Evolutionary conservation across 495 filamentous ascomycete species (phyloP).

Genomic region (Penicillium desertorum): DNA sequence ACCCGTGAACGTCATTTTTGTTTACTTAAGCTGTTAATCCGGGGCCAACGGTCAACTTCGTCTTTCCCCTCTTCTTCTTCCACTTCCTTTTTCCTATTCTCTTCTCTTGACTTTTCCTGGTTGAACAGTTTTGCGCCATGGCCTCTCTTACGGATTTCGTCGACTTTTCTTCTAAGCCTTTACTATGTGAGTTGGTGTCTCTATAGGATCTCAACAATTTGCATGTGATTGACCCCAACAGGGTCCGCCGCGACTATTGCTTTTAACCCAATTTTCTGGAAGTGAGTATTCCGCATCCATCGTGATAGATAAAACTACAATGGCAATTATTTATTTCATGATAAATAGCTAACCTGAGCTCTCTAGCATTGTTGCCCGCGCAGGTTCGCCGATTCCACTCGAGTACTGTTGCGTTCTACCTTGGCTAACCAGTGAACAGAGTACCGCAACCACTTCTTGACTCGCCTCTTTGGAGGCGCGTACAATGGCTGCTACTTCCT

Average conservation of each 20-base stretch:
- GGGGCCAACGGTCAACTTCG: constrained; percentile 1
- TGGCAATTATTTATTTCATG: not conserved
- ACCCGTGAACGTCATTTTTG: constrained; percentile 27
- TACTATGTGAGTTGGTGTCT: constrained; percentile 40
- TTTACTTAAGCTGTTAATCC: constrained; percentile 32
- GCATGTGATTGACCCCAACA: constrained; percentile 42
- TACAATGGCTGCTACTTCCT: constrained; percentile 87
- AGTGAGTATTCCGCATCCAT: constrained; percentile 37
- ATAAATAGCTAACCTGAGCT: constrained; percentile 2
- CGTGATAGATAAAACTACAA: not conserved
- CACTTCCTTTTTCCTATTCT: constrained; percentile 14
- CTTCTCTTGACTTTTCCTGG: constrained; percentile 14
- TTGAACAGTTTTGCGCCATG: constrained; percentile 29
- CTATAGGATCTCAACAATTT: constrained; percentile 24
- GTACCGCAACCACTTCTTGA: constrained; percentile 86
- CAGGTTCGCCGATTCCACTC: constrained; percentile 36
- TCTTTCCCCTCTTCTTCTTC: constrained; percentile 4
- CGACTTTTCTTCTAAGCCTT: constrained; percentile 45
- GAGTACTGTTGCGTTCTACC: constrained; percentile 4
- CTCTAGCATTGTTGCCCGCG: constrained; percentile 47
- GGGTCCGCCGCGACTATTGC: constrained; percentile 51
- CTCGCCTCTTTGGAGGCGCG: constrained; percentile 80
- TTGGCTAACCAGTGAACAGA: constrained; percentile 53
- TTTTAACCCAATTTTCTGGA: constrained; percentile 60
- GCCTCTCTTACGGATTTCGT: constrained; percentile 41